A percentile compares a stretch with the other conserved stretches of the same genome.
Evolutionary conservation across 2,329 filamentous ascomycete species (phyloP).

Genomic region (Zymoseptoria brevis): DNA sequence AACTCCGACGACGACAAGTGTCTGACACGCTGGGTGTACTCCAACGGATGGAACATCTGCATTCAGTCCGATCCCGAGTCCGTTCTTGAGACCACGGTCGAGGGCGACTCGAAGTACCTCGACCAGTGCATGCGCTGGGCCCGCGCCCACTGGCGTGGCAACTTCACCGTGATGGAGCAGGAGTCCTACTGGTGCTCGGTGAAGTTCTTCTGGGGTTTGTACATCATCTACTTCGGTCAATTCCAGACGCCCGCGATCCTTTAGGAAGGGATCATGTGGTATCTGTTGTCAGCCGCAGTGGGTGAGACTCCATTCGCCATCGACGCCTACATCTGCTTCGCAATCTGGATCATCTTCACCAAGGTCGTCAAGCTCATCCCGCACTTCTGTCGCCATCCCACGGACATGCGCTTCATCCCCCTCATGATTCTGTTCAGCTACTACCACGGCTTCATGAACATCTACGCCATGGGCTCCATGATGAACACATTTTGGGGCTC

Average conservation of each 20-base stretch:
- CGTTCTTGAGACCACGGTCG: constrained; percentile 47
- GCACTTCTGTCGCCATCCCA: constrained; percentile 45
- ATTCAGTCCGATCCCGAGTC: constrained; percentile 47
- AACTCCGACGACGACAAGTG: constrained; percentile 56
- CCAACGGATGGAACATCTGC: constrained; percentile 44
- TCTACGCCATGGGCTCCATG: constrained; percentile 47
- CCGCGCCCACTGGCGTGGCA: constrained; percentile 52
- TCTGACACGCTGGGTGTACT: constrained; percentile 47
- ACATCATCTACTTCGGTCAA: constrained; percentile 48
- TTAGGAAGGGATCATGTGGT: constrained; percentile 42
- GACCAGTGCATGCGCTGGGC: constrained; percentile 51
- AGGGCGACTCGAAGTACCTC: constrained; percentile 43
- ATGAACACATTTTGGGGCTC: constrained; percentile 26
- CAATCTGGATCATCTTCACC: constrained; percentile 44
- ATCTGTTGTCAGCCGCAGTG: constrained; percentile 25
- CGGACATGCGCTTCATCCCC: constrained; percentile 45
- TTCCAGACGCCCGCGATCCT: constrained; percentile 51
- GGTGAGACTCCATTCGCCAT: not conserved
- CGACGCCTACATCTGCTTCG: constrained; percentile 9
- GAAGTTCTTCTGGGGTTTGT: constrained; percentile 45
- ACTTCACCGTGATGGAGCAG: constrained; percentile 40
- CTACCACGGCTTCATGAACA: constrained; percentile 50
- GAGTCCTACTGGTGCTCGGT: constrained; percentile 27
- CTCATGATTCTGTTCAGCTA: constrained; percentile 50
- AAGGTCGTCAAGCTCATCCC: constrained; percentile 52